Evolutionary conservation across 306 rosid species (phyloP), one percentile per base, ranked within the genome.

Genomic region (Medicago arabica): DNA sequence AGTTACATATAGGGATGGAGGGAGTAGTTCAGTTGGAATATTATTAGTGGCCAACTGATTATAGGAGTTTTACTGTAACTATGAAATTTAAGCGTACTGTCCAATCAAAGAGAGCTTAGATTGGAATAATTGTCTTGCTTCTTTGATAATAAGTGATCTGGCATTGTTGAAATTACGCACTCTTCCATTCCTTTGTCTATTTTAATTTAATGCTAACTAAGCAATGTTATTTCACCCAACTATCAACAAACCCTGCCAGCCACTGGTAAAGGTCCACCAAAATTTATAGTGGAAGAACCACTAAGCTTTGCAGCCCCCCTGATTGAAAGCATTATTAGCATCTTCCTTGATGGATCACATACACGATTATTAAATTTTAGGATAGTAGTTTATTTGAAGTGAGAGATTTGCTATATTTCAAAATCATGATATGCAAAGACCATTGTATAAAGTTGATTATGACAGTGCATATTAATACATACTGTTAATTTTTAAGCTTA

Each of bases 221-320:
- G 11, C 8, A 49, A 49, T 17, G 59, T 59, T 43, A n/a, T 60
- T 62, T 72, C 41, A 4, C 11, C 68, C 63, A 69, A 36, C 63
- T 57, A 23, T 67, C 49, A 39, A 9, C 74, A 62, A 67, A 75
- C 53, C 58, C 80, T 44, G 43, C 1, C 12, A 60, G 31, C 16
- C 31, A 67, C 57, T 68, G 10, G 81, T 12, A 55, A 53, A 71
- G 59, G 17, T 50, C 81, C 71, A 36, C 38, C 10, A 23, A 17
- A 53, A 6, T 25, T 8, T 59, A 11, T 58, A 78, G 86, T 74
- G 88, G 90, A 73, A 75, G 66, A 79, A 51, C 55, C 89, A 81
- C 83, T 75, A 6, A 43, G 19, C 51, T 55, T 53, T 6, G 14
- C 28, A 18, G 23, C 41, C 10, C 0, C 61, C 43, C 54, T 49